These are phyloP conservation scores for Ephemerocybe angulata DNA, from an alignment of 768 basidiomycete genomes.

Conservation along the genomic window DNA sequence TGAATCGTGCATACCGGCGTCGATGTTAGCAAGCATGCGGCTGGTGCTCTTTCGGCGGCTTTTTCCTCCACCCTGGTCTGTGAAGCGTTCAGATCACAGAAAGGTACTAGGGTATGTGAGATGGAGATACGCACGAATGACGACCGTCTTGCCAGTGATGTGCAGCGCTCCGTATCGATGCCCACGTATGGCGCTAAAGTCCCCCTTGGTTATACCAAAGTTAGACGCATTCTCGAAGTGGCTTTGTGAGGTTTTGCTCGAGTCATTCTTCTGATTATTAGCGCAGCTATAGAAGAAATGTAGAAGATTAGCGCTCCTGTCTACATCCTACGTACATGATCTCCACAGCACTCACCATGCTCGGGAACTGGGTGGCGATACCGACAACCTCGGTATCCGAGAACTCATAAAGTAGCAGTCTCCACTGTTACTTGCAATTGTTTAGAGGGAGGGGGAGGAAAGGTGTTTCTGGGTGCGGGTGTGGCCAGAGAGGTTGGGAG, in stretches of 20 bases:
- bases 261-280: not conserved
- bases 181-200: constrained; percentile 4
- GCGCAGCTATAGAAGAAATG: not conserved
- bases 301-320: not conserved
- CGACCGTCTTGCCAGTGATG: not conserved
- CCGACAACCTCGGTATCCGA: not conserved
- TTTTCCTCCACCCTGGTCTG: not conserved
- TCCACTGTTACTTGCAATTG: no score
- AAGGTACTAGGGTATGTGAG: not conserved
- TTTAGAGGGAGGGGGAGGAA: no score
- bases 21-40: no score
- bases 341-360: not conserved
- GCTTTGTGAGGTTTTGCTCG: no score
- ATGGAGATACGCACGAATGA: constrained; percentile 1
- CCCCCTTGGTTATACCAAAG: not conserved
- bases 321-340: not conserved
- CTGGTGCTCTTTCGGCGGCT: no score
- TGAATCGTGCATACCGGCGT: no score
- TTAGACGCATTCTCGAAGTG: constrained; percentile 1
- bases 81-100: not conserved
- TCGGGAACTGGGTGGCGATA: not conserved
- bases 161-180: constrained; percentile 1
- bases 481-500: no score
- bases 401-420: no score
- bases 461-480: no score